A percentile compares a stretch with the other conserved stretches of the same genome.
These are phyloP conservation scores for Tetrastigma voinierianum DNA, from an alignment of 164 flowering plant genomes.

Conservation along the genomic window DNA sequence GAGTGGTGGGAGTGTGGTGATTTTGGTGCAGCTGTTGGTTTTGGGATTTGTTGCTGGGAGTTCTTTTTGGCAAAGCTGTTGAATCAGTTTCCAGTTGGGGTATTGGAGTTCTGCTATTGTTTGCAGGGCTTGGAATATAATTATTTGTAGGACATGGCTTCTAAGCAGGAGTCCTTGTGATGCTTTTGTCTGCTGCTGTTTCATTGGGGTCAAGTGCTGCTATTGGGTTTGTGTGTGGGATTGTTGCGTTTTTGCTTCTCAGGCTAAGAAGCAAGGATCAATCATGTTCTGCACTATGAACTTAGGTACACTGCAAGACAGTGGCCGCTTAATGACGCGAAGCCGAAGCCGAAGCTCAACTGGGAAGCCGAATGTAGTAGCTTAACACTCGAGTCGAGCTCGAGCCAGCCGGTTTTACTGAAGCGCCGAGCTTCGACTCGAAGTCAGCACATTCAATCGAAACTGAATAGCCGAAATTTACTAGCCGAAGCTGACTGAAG, in stretches of 20 bases:
- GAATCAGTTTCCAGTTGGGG: constrained; percentile 69
- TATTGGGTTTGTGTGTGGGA: constrained; percentile 65
- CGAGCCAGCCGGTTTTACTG: too few relatives aligned
- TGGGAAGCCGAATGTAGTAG: too few relatives aligned
- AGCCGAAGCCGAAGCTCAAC: too few relatives aligned
- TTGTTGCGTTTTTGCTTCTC: constrained; percentile 45
- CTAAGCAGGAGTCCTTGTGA: constrained; percentile 53
- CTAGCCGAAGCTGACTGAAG: too few relatives aligned
- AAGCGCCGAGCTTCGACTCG: too few relatives aligned
- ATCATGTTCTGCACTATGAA: neutral
- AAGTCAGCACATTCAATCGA: too few relatives aligned
- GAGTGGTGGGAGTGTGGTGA: constrained; percentile 78
- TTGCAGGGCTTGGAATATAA: constrained; percentile 83
- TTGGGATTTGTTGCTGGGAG: constrained; percentile 68
- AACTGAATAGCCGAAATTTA: too few relatives aligned
- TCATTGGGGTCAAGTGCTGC: constrained; percentile 80
- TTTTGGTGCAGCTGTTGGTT: constrained; percentile 57
- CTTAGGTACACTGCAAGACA: too few relatives aligned
- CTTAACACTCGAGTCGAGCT: too few relatives aligned
- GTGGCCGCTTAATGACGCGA: too few relatives aligned
- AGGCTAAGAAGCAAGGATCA: constrained; percentile 30
- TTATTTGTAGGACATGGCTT: too few relatives aligned
- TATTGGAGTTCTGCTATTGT: constrained; percentile 78
- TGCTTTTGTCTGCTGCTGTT: constrained; percentile 65
- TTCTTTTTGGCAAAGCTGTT: constrained; percentile 58